Evolutionary conservation across 2,329 filamentous ascomycete genomes (phyloP).

Genomic region (Scleromitrula shiraiana): DNA sequence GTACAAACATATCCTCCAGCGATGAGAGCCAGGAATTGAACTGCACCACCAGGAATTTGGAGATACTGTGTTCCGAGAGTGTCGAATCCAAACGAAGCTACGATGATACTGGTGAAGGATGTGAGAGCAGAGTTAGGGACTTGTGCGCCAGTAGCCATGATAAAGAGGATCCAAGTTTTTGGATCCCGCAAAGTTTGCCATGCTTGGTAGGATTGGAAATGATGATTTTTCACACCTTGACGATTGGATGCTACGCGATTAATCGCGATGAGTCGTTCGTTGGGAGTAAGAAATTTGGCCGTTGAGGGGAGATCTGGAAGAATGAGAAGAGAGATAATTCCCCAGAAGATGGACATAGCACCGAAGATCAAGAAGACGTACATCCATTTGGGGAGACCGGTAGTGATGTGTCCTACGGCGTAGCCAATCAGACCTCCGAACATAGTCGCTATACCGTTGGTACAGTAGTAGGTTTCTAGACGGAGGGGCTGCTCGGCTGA

Average conservation of each 20-base stretch:
- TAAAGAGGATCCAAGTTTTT: slow-evolving; percentile 52
- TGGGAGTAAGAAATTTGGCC: slow-evolving; percentile 49
- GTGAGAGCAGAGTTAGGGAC: slow-evolving; percentile 50
- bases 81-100: slow-evolving; percentile 28
- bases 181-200: slow-evolving; percentile 42
- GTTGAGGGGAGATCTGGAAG: slow-evolving; percentile 56
- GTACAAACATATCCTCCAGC: slow-evolving; percentile 44
- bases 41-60: slow-evolving; percentile 50
- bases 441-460: slow-evolving; percentile 34
- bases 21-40: slow-evolving; percentile 47
- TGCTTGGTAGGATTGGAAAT: slow-evolving; percentile 40
- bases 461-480: slow-evolving; percentile 33
- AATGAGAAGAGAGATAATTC: slow-evolving; percentile 45
- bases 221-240: slow-evolving; percentile 45
- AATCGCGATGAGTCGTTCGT: slow-evolving; percentile 48
- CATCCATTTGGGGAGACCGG: slow-evolving; percentile 44
- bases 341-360: slow-evolving; percentile 45
- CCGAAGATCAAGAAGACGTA: slow-evolving; percentile 53
- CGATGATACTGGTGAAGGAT: slow-evolving; percentile 32
- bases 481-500: slow-evolving; percentile 33
- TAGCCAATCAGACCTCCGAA: slow-evolving; percentile 41
- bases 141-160: slow-evolving; percentile 43
- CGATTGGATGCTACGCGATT: slow-evolving; percentile 43
- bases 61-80: slow-evolving; percentile 47
- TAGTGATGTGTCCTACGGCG: slow-evolving; percentile 50